These are phyloP conservation scores for Mortierella sp. DNA, from an alignment of 371 early-diverging fungal species.

Conservation along the genomic window DNA sequence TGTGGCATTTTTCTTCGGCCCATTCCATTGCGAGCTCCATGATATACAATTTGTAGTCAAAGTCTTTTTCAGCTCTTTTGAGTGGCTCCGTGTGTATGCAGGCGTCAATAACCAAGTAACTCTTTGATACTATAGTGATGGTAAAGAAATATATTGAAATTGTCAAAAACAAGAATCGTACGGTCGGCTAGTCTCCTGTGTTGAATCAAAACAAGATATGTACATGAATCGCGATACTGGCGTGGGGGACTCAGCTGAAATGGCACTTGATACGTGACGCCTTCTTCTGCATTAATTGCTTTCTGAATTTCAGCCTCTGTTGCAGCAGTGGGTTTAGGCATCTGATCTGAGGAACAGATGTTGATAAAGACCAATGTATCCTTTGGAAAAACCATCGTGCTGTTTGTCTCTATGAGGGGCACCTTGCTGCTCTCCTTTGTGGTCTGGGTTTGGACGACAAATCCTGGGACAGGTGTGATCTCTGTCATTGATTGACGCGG, in stretches of 20 bases:
- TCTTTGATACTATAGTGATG: conserved; percentile 50
- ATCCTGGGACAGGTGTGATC: conserved; percentile 68
- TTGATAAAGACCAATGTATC: conserved; percentile 77
- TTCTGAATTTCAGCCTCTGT: conserved; percentile 73
- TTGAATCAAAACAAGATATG: not conserved
- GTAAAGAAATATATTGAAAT: not conserved
- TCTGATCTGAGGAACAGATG: conserved; percentile 69
- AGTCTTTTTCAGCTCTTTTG: conserved; percentile 64
- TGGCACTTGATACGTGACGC: conserved; percentile 75
- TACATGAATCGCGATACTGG: conserved; percentile 62
- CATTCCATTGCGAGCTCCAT: conserved; percentile 76
- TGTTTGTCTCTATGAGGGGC: conserved; percentile 11
- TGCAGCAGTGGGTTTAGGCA: conserved; percentile 73
- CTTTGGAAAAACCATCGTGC: conserved; percentile 50
- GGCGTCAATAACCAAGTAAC: conserved; percentile 74
- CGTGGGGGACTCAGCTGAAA: conserved; percentile 67
- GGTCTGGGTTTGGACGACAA: conserved; percentile 70
- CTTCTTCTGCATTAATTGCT: conserved; percentile 72
- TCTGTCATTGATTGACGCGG: conserved; percentile 42
- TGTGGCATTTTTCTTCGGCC: conserved; percentile 68
- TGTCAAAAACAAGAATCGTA: not conserved
- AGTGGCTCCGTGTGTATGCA: conserved; percentile 75
- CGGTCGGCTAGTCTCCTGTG: not conserved
- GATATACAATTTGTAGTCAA: conserved; percentile 74
- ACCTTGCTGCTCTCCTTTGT: conserved; percentile 29